Conservation (phyloP, 2,329 filamentous ascomycete genomes). For the Drechslerella dactyloides region DNA sequence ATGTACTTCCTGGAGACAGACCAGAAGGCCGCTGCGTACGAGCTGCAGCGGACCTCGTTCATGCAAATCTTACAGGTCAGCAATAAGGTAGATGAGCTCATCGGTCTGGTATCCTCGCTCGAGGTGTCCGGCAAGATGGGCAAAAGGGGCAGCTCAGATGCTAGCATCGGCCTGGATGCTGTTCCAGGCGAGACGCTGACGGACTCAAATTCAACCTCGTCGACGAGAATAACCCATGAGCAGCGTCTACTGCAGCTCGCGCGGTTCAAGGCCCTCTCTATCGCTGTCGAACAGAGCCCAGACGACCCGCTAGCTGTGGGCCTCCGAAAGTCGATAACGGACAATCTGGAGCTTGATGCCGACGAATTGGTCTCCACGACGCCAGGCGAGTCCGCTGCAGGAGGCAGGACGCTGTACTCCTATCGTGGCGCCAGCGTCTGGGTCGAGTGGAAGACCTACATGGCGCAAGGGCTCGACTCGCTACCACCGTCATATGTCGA, state of each 20-base stretch:
- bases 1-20: slow-evolving; percentile 25
- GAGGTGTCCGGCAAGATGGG: slow-evolving; percentile 13
- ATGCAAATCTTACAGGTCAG: slow-evolving; percentile 26
- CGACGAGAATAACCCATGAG: slow-evolving; percentile 10
- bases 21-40: slow-evolving; percentile 8
- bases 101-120: slow-evolving; percentile 17
- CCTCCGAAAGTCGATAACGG: slow-evolving; percentile 10
- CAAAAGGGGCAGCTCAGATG: not conserved
- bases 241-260: slow-evolving; percentile 18
- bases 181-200: not conserved
- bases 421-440: slow-evolving; percentile 6
- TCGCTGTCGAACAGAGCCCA: slow-evolving; percentile 15
- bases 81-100: slow-evolving; percentile 20
- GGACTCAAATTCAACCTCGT: slow-evolving; percentile 4
- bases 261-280: slow-evolving; percentile 17
- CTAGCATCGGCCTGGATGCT: not conserved
- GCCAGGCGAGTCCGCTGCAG: not conserved
- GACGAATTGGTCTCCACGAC: slow-evolving; percentile 3
- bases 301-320: slow-evolving; percentile 9
- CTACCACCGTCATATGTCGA: slow-evolving; percentile 15
- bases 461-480: slow-evolving; percentile 15
- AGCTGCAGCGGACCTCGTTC: slow-evolving; percentile 18
- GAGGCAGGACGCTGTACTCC: not conserved
- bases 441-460: slow-evolving; percentile 21
- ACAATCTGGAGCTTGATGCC: slow-evolving; percentile 15